Evolutionary conservation across 1,284 basidiomycete genomes (phyloP), one percentile per base, ranked within the genome.

Genomic region (Ceratobasidium theobromae): DNA sequence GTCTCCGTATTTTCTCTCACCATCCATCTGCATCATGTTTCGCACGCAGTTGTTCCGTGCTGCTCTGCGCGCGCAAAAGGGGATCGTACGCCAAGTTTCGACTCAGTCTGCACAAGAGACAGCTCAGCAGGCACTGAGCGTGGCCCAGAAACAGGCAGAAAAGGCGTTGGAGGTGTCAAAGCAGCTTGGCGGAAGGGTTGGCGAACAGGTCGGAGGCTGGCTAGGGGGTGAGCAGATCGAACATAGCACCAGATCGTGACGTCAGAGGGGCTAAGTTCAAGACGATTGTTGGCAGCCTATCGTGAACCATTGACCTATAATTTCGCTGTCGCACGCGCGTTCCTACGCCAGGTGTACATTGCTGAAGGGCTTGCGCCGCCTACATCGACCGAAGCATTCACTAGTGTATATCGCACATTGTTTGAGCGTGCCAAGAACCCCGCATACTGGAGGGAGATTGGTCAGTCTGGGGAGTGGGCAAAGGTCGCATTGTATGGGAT

Each of bases 281-380:
- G 32, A 54, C 23, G 57, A 11, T 40, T 51, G 62, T 18, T 33
- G 27, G 23, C 74, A 95, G 93, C 86, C 32, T 94, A 95, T 81
- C 85, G 86, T 71, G 83, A 91, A 75, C 93, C 94, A 16, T 72
- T 95, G 60, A 72, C 85, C 30, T 95, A 94, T 82, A 95, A 95
- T 81, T 79, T 90, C 64, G 80, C 90, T 67, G 93, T 98, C 67
- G 83, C 87, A 53, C 86, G 88, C 68, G 93, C 95, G 74, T 75
- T 98, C 71, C 77, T 87, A 71, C 95, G 95, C 80, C 93, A 96
- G 75, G 85, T 98, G 68, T 98, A 98, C 81, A 78, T 91, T 70
- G 86, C 88, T 52, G 96, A 98, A 80, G 85, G 86, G 68, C 84
- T 98, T 62, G 85, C 89, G 53, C 93, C 93, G 16, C 96, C 95